phyloP scores from a whole-genome alignment of 805 yeast species.

The Jamesozyma lodderae region DNA sequence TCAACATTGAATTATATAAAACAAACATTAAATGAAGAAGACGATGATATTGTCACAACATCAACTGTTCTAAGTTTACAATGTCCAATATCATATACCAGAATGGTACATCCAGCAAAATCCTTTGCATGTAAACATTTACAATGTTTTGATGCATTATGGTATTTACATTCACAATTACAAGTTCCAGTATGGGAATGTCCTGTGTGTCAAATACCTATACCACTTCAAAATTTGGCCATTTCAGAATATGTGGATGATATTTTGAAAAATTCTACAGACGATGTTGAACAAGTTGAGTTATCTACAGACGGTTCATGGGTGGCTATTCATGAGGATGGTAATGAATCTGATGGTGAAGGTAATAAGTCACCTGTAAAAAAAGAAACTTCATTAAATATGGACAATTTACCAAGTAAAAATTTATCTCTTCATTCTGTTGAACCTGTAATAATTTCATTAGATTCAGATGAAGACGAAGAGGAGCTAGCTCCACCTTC shows the following conservation, averaged over 20 bases:
- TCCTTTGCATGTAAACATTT: slow-evolving; percentile 67
- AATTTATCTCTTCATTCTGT: background rate
- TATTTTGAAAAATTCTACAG: slow-evolving; percentile 45
- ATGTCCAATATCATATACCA: slow-evolving; percentile 69
- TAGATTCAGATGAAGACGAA: slow-evolving; percentile 42
- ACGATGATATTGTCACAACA: slow-evolving; percentile 57
- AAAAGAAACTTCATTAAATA: slow-evolving; percentile 4
- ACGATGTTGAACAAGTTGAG: slow-evolving; percentile 55
- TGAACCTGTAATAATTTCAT: slow-evolving; percentile 28
- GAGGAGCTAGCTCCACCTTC: slow-evolving; percentile 1
- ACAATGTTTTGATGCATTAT: slow-evolving; percentile 78
- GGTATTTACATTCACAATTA: slow-evolving; percentile 64
- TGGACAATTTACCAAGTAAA: background rate
- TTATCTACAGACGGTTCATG: slow-evolving; percentile 69
- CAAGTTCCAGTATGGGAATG: slow-evolving; percentile 84
- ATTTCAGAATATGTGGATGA: slow-evolving; percentile 67
- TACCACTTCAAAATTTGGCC: slow-evolving; percentile 50
- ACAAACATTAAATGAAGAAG: slow-evolving; percentile 35
- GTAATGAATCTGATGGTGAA: slow-evolving; percentile 4
- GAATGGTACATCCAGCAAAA: slow-evolving; percentile 65
- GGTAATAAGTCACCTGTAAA: slow-evolving; percentile 6
- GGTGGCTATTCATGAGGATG: slow-evolving; percentile 35
- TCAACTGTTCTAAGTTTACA: slow-evolving; percentile 57
- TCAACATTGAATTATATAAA: slow-evolving; percentile 43
- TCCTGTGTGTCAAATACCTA: slow-evolving; percentile 59